Evolutionary conservation across 1,284 basidiomycete species (phyloP), one percentile per base, ranked within the genome.

Genomic region (Microbotryum lychnidis-dioicae): DNA sequence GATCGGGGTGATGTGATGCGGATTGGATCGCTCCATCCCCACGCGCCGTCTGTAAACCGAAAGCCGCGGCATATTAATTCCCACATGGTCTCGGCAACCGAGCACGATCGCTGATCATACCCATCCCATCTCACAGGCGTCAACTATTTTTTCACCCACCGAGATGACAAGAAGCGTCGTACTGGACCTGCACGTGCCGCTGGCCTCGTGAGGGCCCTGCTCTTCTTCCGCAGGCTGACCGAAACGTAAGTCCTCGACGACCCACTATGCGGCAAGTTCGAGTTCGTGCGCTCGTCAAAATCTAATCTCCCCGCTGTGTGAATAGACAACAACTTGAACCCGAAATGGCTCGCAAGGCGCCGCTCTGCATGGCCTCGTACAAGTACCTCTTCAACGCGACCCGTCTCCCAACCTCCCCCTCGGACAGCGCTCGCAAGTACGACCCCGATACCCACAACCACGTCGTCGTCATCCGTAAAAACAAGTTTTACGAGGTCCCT

Each of bases 301-400:
- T 49, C 37, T 56, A 7, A 50, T 46, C 27, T 53, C 23, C 20
- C 6, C 27, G 16, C 14, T n/a, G 20, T 8, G 29, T 20, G 53
- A 53, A 10, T 64, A 89, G 89, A 66, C 82, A 87, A 67, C 79
- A 82, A 61, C 83, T 98, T 21, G 89, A 92, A 74, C 94, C 94
- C 2, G 94, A 98, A 73, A 91, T 86, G 77, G 83, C 87, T 52
- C 85, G 86, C 58, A 83, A 84, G 1, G 80, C 81, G 20, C 90
- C 93, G 2, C 79, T 98, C n/a, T 88, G 88, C 77, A 94, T 94
- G 89, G 81, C 80, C 4, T 91, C 91, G n/a, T 97, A 94, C 83
- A 86, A 90, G 75, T 93, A 91, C 86, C 81, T 92, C 81, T 97
- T 98, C 83, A 96, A 97, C 76, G 80, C 91, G 5, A 84, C 82